A percentile compares a stretch with the other conserved stretches of the same genome.
These are phyloP conservation scores for Scutellospora calospora DNA, from an alignment of 371 early-diverging fungal genomes.

Conservation along the genomic window DNA sequence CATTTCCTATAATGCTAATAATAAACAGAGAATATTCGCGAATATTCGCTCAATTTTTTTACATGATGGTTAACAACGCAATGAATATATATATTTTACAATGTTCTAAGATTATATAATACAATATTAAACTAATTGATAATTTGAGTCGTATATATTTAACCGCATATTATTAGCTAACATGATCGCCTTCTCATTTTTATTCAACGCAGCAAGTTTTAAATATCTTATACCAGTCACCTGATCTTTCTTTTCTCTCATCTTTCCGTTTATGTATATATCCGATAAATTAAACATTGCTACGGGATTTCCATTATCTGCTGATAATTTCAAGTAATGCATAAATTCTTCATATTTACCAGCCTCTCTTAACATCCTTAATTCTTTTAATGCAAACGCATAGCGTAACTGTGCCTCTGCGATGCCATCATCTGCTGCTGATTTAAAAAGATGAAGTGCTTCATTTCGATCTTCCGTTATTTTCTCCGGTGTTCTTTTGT, in stretches of 20 bases:
- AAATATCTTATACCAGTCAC: constrained; percentile 4
- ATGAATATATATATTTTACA: no score
- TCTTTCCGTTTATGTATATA: neutral
- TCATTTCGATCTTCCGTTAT: neutral
- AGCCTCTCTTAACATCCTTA: neutral
- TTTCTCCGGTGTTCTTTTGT: no score
- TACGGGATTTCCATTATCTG: constrained; percentile 5
- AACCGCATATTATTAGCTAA: no score
- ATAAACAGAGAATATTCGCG: no score
- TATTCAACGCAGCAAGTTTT: constrained; percentile 13
- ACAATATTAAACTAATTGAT: no score
- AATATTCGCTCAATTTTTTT: no score
- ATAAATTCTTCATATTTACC: neutral
- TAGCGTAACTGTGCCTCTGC: constrained; percentile 13
- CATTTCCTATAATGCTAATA: no score
- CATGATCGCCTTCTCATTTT: neutral
- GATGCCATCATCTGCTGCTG: constrained; percentile 23
- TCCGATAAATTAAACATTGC: constrained; percentile 1
- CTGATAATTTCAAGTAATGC: constrained; percentile 2
- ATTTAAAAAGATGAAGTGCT: constrained; percentile 4
- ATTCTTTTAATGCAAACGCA: neutral
- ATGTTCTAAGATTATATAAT: no score
- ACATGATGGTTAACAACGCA: no score
- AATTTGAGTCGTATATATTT: no score
- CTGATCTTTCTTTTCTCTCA: neutral